These are phyloP conservation scores for Tolypocladium cylindrosporum DNA, from an alignment of 2,329 filamentous ascomycete genomes.

Conservation along the genomic window DNA sequence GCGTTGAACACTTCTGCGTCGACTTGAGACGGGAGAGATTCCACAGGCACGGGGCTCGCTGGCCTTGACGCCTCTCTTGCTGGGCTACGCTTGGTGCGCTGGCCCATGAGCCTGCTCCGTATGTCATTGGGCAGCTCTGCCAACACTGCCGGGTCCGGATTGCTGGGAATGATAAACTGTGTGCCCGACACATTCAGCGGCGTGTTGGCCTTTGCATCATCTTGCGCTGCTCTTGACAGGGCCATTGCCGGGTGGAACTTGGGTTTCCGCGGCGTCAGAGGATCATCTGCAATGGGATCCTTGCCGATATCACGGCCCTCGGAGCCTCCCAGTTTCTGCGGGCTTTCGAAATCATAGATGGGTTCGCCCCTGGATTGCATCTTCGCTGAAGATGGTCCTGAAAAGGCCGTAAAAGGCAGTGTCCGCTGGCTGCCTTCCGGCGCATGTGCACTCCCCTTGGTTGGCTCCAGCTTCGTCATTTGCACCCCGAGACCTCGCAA, in stretches of 20 bases:
- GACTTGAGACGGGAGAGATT: slow-evolving; percentile 61
- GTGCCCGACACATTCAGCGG: slow-evolving; percentile 75
- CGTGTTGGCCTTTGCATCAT: slow-evolving; percentile 47
- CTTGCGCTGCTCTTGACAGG: slow-evolving; percentile 36
- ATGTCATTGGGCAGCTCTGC: slow-evolving; percentile 80
- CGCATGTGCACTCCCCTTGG: slow-evolving; percentile 49
- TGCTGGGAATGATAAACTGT: slow-evolving; percentile 82
- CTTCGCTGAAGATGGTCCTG: slow-evolving; percentile 26
- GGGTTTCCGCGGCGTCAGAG: slow-evolving; percentile 40
- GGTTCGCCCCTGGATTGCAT: slow-evolving; percentile 31
- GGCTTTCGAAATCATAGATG: slow-evolving; percentile 38
- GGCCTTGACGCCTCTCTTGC: slow-evolving; percentile 19
- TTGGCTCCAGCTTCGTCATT: slow-evolving; percentile 80
- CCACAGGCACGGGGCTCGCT: slow-evolving; percentile 27
- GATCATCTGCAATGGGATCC: slow-evolving; percentile 48
- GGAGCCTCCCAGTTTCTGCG: slow-evolving; percentile 19
- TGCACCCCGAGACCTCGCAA: slow-evolving; percentile 87
- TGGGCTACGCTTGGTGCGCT: slow-evolving; percentile 26
- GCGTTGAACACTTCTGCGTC: slow-evolving; percentile 78
- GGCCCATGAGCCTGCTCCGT: slow-evolving; percentile 59
- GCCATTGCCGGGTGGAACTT: slow-evolving; percentile 43
- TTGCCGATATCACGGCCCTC: slow-evolving; percentile 19
- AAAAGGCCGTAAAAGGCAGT: slow-evolving; percentile 58
- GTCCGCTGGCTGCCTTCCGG: slow-evolving; percentile 69
- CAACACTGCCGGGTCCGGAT: slow-evolving; percentile 72